Conservation (phyloP, 1,284 basidiomycete species). For the Rhodotorula sp. region DNA sequence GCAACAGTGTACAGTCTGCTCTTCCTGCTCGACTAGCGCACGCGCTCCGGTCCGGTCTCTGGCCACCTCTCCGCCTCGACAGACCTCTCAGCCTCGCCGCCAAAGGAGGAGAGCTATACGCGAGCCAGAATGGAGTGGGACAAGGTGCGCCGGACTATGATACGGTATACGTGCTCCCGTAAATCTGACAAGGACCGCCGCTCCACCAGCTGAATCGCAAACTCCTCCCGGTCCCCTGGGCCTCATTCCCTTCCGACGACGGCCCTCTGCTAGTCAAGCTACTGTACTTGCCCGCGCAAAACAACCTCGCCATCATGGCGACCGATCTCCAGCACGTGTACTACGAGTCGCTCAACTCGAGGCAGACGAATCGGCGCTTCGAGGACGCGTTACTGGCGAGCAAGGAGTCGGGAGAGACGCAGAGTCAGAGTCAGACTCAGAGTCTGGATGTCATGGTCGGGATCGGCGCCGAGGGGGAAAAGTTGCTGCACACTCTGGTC, state of each 20-base stretch:
- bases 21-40: too few relatives aligned
- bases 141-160: background rate
- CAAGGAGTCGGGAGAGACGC: too few relatives aligned
- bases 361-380: conserved; percentile 13
- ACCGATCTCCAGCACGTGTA: conserved; percentile 17
- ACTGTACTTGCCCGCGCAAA: background rate
- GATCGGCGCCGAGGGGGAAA: conserved; percentile 16
- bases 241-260: background rate
- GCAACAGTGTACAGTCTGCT: too few relatives aligned
- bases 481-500: background rate
- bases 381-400: conserved; percentile 9
- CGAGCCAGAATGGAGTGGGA: conserved; percentile 7
- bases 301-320: conserved; percentile 15
- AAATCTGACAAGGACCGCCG: background rate
- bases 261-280: conserved; percentile 19
- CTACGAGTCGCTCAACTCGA: conserved; percentile 17
- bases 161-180: too few relatives aligned
- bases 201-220: background rate
- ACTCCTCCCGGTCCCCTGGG: conserved; percentile 6
- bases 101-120: background rate
- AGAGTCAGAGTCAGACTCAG: background rate
- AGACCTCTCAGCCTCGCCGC: too few relatives aligned
- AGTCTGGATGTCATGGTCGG: conserved; percentile 13
- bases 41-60: too few relatives aligned
- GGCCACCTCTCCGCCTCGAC: too few relatives aligned